These are phyloP conservation scores for Strigomonas culicis DNA, from an alignment of 208 protist genomes.

Conservation along the genomic window DNA sequence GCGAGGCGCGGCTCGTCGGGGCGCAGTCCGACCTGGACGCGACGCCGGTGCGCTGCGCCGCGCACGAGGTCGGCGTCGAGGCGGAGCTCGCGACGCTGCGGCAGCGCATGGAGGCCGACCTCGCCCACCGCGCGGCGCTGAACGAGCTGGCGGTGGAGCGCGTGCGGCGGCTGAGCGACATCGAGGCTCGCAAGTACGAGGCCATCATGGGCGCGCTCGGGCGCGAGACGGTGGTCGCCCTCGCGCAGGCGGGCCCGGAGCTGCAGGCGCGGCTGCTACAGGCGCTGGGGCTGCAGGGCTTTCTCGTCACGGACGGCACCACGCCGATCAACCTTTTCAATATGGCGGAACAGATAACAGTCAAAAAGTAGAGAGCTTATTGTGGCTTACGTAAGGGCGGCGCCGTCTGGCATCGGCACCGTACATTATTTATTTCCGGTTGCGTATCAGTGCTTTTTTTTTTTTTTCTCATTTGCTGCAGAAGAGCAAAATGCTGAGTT, in stretches of 20 bases:
- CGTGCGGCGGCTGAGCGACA: constrained; percentile 42
- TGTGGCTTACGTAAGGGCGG: no score
- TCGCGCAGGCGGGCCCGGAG: constrained; percentile 90
- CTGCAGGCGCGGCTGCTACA: constrained; percentile 68
- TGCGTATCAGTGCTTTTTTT: neutral
- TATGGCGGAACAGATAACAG: constrained; percentile 81
- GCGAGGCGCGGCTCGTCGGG: constrained; percentile 63
- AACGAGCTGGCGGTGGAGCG: constrained; percentile 77
- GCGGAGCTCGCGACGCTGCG: constrained; percentile 55
- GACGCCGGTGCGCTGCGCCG: constrained; percentile 38
- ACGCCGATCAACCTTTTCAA: constrained; percentile 87
- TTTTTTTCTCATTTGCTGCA: neutral
- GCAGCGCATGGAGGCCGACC: constrained; percentile 53
- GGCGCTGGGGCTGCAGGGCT: constrained; percentile 76
- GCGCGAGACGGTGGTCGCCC: constrained; percentile 74
- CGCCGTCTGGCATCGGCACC: no score
- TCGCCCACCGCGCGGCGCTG: constrained; percentile 59
- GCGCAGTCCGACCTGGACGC: constrained; percentile 46
- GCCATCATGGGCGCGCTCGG: constrained; percentile 82
- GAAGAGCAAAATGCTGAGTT: neutral
- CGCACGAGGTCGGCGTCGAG: constrained; percentile 38
- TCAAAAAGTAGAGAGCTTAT: constrained; percentile 1
- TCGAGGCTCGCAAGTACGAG: constrained; percentile 74
- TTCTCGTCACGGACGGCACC: constrained; percentile 81
- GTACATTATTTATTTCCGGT: neutral